phyloP scores from a whole-genome alignment of 257 asterid genomes.

The Nicotiana otophora region DNA sequence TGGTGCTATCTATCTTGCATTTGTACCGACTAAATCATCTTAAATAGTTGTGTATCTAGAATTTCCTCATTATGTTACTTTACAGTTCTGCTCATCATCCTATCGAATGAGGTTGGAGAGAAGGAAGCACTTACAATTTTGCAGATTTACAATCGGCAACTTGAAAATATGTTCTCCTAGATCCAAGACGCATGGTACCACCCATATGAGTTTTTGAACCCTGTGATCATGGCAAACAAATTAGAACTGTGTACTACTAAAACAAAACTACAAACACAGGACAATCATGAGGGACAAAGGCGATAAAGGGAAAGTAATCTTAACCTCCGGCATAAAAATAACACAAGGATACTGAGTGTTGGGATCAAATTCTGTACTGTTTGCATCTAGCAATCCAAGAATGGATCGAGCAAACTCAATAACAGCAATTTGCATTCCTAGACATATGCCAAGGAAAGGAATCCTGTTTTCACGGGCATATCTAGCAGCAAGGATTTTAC shows the following conservation, averaged over 20 bases:
- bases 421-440: constrained; percentile 43
- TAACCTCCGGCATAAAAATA: constrained; percentile 48
- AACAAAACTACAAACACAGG: background rate
- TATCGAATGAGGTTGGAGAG: background rate
- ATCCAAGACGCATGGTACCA: constrained; percentile 87
- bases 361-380: constrained; percentile 36
- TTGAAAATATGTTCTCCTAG: constrained; percentile 66
- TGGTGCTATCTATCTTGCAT: background rate
- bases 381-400: constrained; percentile 32
- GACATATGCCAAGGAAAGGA: constrained; percentile 41
- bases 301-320: background rate
- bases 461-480: constrained; percentile 38
- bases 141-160: constrained; percentile 37
- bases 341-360: constrained; percentile 40
- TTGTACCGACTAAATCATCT: background rate
- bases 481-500: constrained; percentile 40
- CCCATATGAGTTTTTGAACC: constrained; percentile 84
- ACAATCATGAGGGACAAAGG: background rate
- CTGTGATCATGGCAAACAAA: constrained; percentile 28
- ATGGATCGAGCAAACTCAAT: constrained; percentile 37
- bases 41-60: background rate
- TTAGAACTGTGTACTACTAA: background rate
- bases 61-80: background rate
- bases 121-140: constrained; percentile 45
- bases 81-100: background rate